Evolutionary conservation across 805 yeast species (phyloP), one percentile per base, ranked within the genome.

Genomic region (Candida chauliodis): DNA sequence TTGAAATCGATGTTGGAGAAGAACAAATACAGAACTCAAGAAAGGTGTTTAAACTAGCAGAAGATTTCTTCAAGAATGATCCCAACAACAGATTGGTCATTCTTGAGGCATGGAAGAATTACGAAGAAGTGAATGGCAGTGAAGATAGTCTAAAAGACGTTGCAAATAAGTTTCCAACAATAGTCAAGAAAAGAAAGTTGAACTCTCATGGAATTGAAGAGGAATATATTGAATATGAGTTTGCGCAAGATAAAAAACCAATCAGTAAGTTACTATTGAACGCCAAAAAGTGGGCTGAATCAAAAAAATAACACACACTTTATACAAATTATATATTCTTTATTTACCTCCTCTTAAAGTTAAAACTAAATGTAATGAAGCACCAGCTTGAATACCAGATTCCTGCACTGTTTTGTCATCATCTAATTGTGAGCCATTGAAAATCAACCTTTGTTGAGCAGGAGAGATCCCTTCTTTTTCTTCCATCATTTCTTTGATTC

Each of bases 401-500:
- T 73, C 77, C 34, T 71, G 77, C 5, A 88, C 79, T 1, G 93
- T 77, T 51, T 78, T 71, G 16, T 83, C 85, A 56, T 91, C 98
- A 49, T 84, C 83, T 83, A 91, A 75, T 66, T 91, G 97, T 49
- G 87, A 85, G 15, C 99, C 99, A 40, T 84, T 81, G 63, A 76
- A 88, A 52, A 91, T 82, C 48, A 91, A 78, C 49, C 96, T 78
- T 63, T 93, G 99, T 64, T 91, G 99, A 21, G 85, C 79, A 8
- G 98, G 97, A 2, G 98, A 96, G 40, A 91, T 91, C 2, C 98
- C 99, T 59, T 91, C 98, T 52, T 87, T 87, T 55, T 91, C 96
- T 59, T 93, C 98, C 67, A 91, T 78, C 56, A 84, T 76, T 57
- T 91, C 97, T 62, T 91, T 91, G 62, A 91, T 79, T 34, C 83